Evolutionary conservation across 257 asterid species (phyloP).

Genomic region (Forsythia viridissima): DNA sequence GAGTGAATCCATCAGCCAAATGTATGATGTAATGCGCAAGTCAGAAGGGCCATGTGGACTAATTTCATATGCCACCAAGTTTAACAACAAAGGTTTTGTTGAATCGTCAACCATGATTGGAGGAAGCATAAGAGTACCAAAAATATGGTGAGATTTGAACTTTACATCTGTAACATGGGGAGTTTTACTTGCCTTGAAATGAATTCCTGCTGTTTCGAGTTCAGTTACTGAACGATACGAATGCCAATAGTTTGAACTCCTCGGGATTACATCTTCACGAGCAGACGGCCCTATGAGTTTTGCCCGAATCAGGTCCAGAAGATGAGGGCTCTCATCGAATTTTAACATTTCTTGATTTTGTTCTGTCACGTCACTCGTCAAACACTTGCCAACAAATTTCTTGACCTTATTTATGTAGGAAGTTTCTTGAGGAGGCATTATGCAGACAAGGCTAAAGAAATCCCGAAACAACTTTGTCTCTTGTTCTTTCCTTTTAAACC

Average conservation of each 20-base stretch:
- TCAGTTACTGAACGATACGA: conserved; percentile 18
- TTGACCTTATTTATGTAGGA: neutral
- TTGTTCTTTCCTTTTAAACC: neutral
- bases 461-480: conserved; percentile 4
- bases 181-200: neutral
- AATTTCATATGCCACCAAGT: conserved; percentile 23
- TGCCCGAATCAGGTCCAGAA: conserved; percentile 1
- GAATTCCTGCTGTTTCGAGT: conserved; percentile 12
- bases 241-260: neutral
- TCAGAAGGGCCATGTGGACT: conserved; percentile 5
- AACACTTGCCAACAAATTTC: neutral
- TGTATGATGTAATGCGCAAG: conserved; percentile 12
- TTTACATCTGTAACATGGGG: neutral
- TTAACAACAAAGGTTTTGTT: conserved; percentile 9
- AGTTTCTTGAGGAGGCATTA: neutral
- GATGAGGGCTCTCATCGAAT: neutral
- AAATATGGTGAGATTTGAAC: neutral
- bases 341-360: no score
- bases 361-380: no score
- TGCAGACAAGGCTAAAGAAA: neutral
- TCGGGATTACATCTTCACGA: no score
- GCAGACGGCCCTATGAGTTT: neutral
- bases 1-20: conserved; percentile 17
- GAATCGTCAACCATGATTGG: conserved; percentile 18
- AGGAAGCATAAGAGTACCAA: conserved; percentile 4